Evolutionary conservation across 164 flowering plant species (phyloP).

Genomic region (Houttuynia cordata): DNA sequence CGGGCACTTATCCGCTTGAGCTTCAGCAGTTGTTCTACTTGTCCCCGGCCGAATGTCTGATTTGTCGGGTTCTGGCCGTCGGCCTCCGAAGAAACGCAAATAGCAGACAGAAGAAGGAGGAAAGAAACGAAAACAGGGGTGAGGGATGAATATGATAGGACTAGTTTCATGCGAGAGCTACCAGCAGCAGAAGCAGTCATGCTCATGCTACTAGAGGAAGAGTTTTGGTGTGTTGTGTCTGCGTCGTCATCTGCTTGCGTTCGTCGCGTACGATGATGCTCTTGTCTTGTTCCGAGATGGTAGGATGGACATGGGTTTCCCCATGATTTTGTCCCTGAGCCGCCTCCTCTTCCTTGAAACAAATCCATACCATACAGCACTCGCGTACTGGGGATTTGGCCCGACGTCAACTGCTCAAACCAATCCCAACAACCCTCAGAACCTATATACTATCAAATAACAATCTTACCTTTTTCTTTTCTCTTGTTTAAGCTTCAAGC

Average conservation of each 20-base stretch:
- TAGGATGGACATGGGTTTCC: conserved; percentile 10
- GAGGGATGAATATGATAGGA: conserved; percentile 35
- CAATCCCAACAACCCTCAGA: too few species aligned
- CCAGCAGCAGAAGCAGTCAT: neutral
- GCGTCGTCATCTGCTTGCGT: conserved; percentile 16
- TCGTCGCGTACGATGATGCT: conserved; percentile 34
- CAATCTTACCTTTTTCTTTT: too few species aligned
- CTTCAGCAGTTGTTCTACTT: conserved; percentile 56
- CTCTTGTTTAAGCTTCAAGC: too few species aligned
- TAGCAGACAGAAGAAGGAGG: conserved; percentile 31
- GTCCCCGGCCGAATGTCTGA: conserved; percentile 42
- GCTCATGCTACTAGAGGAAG: conserved; percentile 38
- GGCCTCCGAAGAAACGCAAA: conserved; percentile 18
- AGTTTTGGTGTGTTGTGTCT: conserved; percentile 18
- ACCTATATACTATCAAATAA: too few species aligned
- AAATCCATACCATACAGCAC: conserved; percentile 21
- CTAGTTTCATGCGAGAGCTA: conserved; percentile 24
- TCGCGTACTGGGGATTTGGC: too few species aligned
- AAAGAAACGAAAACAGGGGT: conserved; percentile 46
- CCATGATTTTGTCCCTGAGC: conserved; percentile 21
- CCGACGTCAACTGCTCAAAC: too few species aligned
- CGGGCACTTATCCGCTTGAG: conserved; percentile 45
- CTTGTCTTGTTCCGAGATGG: conserved; percentile 48
- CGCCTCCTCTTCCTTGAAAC: conserved; percentile 26
- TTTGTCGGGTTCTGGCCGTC: conserved; percentile 2